These are phyloP conservation scores for Phyllostachys edulis DNA, from an alignment of 176 grass and related monocot genomes.

Conservation along the genomic window DNA sequence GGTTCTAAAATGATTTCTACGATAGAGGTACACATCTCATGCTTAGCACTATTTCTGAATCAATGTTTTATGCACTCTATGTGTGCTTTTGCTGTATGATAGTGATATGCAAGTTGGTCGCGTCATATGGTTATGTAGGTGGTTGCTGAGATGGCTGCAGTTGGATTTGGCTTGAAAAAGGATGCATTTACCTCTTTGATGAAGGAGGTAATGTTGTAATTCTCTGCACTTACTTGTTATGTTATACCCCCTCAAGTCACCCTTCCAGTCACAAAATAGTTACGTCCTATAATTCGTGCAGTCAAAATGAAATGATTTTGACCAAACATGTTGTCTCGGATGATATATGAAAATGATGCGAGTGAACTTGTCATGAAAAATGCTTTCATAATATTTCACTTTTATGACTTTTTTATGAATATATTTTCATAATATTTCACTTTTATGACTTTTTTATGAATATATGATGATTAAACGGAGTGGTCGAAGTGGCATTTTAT, in stretches of 20 bases:
- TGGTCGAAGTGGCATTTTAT: no score
- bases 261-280: no score
- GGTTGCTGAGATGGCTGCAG: constrained; percentile 94
- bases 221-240: background rate
- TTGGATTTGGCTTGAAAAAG: constrained; percentile 81
- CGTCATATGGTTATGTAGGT: constrained; percentile 39
- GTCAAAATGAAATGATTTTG: no score
- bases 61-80: background rate
- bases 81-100: background rate
- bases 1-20: constrained; percentile 96
- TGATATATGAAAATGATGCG: no score
- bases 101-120: background rate
- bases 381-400: no score
- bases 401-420: no score
- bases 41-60: background rate
- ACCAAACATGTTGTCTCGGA: no score
- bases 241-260: background rate
- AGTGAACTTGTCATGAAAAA: no score
- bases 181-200: constrained; percentile 96
- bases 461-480: no score
- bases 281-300: no score
- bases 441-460: no score
- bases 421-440: no score
- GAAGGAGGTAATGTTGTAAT: constrained; percentile 65
- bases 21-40: constrained; percentile 52